Evolutionary conservation across 495 filamentous ascomycete species (phyloP), one percentile per base, ranked within the genome.

Genomic region (Choiromyces venosus): DNA sequence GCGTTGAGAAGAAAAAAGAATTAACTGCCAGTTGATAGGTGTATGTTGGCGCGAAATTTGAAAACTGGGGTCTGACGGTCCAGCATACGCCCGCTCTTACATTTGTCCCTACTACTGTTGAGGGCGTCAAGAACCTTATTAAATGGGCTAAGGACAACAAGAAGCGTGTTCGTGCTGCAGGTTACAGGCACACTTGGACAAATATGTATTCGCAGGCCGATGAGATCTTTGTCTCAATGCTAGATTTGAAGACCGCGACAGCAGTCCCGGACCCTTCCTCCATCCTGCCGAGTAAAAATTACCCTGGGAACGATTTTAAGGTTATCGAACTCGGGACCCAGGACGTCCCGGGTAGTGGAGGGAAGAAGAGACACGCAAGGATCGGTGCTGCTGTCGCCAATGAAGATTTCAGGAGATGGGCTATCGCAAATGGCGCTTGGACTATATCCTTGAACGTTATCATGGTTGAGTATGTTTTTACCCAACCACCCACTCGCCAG

Each of bases 111-210:
- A 84, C 80, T 29, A 87, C 82, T 0, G 83, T 86, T 37, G 75
- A 81, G 9, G 86, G 85, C 10, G 74, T 87, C 2, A 82, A 86
- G 71, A 84, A 83, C 68, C 79, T 88, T 39, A 83, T 87, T 37
- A 78, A 77, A 37, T 85, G 79, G 70, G 85, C 86, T 1, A 83
- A 82, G 67, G 64, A 67, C 14, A 78, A 83, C 37, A 74, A 80
- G 16, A 74, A 83, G 70, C 74, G 84, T 5, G 84, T 88, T 7
- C 83, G 86, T 21, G 85, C 84, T 44, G 80, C 80, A 9, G 86
- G 86, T 12, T 87, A 85, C 76, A 80, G 86, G n/a, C 86, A 88
- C 75, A 84, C 82, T 4, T 87, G 86, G 86, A 76, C 69, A 1
- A 44, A 72, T 66, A 79, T 77, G 71, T 79, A 67, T 61, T 77